Percentiles rank a stretch among this genome's conserved stretches.
These are phyloP conservation scores for Polyrhizophydium stewartii DNA, from an alignment of 371 early-diverging fungal genomes.

Conservation along the genomic window DNA sequence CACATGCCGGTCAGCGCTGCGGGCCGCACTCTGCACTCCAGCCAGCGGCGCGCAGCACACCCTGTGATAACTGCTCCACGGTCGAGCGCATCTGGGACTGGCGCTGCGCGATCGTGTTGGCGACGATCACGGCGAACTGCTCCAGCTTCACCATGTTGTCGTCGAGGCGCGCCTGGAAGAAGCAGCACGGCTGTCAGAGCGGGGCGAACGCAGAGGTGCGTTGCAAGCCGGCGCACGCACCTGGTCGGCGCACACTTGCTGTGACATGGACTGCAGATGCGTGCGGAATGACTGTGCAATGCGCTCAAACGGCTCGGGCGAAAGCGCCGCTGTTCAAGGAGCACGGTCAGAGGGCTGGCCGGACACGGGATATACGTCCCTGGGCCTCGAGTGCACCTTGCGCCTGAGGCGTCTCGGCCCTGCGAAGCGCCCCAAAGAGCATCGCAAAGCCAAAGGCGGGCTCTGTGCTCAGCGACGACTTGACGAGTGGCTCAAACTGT, in stretches of 20 bases:
- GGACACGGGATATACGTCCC: no score
- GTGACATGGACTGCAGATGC: constrained; percentile 14
- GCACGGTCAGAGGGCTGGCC: no score
- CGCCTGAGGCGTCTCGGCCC: no score
- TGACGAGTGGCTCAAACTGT: constrained; percentile 23
- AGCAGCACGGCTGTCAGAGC: no score
- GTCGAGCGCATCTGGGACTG: constrained; percentile 12
- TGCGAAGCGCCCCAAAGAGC: constrained; percentile 6
- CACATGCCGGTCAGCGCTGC: no score
- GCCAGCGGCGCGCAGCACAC: constrained; percentile 6
- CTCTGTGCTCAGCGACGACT: constrained; percentile 13
- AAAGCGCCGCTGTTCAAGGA: constrained; percentile 7
- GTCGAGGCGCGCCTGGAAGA: constrained; percentile 12
- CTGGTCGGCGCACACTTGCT: constrained; percentile 16
- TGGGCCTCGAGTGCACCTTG: no score
- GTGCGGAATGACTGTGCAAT: constrained; percentile 7
- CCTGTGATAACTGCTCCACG: constrained; percentile 13
- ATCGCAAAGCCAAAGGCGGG: constrained; percentile 15
- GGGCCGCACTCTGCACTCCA: not conserved
- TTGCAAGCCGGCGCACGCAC: no score
- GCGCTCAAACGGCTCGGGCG: constrained; percentile 13
- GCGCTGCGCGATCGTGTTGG: constrained; percentile 26
- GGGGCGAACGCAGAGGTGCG: no score
- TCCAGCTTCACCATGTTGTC: constrained; percentile 21
- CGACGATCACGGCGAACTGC: constrained; percentile 25